A percentile compares a stretch with the other conserved stretches of the same genome.
phyloP scores from a whole-genome alignment of 176 grass and related monocot species.

The Tuctoria greenei region DNA sequence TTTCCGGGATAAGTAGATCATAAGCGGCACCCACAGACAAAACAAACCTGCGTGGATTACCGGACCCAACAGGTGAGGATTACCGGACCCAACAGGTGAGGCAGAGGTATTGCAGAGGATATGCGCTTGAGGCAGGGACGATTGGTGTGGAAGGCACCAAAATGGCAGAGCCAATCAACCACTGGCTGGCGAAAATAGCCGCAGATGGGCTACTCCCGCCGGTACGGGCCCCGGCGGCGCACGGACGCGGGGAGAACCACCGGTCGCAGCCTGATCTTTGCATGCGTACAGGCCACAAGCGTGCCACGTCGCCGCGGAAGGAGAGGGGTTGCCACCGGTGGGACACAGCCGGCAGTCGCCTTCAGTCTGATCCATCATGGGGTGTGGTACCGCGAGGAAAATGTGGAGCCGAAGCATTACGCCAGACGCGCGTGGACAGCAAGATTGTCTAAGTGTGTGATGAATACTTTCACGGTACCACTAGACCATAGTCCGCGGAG shows the following conservation, averaged over 20 bases:
- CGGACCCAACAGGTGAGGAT: too few relatives aligned
- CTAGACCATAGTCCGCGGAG: too few relatives aligned
- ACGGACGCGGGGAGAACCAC: not conserved
- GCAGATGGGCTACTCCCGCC: slow-evolving; percentile 25
- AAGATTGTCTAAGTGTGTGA: too few relatives aligned
- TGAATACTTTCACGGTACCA: too few relatives aligned
- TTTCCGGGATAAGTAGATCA: not conserved
- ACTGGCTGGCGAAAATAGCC: slow-evolving; percentile 14
- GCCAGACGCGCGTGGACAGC: too few relatives aligned
- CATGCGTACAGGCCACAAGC: slow-evolving; percentile 45
- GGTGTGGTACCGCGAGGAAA: not conserved
- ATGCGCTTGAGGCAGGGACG: too few relatives aligned
- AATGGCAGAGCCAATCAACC: slow-evolving; percentile 1
- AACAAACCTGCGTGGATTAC: too few relatives aligned
- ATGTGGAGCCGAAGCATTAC: not conserved
- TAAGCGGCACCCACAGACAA: too few relatives aligned
- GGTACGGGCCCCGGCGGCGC: not conserved
- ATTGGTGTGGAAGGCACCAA: slow-evolving; percentile 7
- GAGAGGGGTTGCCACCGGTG: not conserved
- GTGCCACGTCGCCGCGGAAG: slow-evolving; percentile 34
- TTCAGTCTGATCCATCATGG: slow-evolving; percentile 25
- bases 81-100: too few relatives aligned
- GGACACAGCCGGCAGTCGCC: slow-evolving; percentile 22
- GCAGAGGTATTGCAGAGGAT: too few relatives aligned
- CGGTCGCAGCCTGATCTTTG: slow-evolving; percentile 7